Base-by-base conservation (phyloP, 2,329 filamentous ascomycete species). In the Calonectria henricotiae region DNA sequence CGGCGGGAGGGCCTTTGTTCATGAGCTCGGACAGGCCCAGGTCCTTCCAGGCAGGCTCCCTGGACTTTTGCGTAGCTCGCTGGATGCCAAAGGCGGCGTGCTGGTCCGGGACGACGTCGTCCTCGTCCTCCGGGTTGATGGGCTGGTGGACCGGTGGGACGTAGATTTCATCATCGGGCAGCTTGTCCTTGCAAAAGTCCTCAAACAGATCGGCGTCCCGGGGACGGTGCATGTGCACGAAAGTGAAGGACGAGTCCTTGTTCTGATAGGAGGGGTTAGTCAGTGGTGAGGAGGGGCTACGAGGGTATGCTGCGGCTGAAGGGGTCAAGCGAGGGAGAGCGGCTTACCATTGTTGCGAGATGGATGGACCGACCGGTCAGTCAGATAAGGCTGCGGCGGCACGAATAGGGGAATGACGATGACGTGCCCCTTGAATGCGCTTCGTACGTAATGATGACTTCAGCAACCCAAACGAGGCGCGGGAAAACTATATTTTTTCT, bases 11-110 rank as follows among this genome's bases (percentile, higher is more conserved):
- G 0, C 90, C 92, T 71, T 89, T 88, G 44, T 85, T 87, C 89
- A 95, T 91, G 77, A 96, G 84, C 68, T 90, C 89, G 6, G 86
- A 87, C n/a, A 96, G 84, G 0, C 93, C 92, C 7, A 96, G 83
- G 79, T 96, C 94, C 79, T 92, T 92, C 94, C 94, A 97, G 8
- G 90, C 91, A 1, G 92, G 87, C 82, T 95, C 93, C 77, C 88
- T 89, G 76, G 86, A 87, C 73, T 89, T 88, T 83, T 94, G 92
- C 17, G 93, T 95, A 11, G 94, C 94, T 75, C 93, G 89, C 81
- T 94, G 91, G 77, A 97, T 96, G 44, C 94, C 94, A 80, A 96
- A 96, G 0, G 94, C 94, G 13, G 94, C 94, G 79, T 96, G 94
- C 83, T 96, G 94, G 81, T 96, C 93, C 0, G 94, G 94, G 5